These are phyloP conservation scores for Colletotrichum trifolii DNA, from an alignment of 2,329 filamentous ascomycete genomes.

Conservation along the genomic window DNA sequence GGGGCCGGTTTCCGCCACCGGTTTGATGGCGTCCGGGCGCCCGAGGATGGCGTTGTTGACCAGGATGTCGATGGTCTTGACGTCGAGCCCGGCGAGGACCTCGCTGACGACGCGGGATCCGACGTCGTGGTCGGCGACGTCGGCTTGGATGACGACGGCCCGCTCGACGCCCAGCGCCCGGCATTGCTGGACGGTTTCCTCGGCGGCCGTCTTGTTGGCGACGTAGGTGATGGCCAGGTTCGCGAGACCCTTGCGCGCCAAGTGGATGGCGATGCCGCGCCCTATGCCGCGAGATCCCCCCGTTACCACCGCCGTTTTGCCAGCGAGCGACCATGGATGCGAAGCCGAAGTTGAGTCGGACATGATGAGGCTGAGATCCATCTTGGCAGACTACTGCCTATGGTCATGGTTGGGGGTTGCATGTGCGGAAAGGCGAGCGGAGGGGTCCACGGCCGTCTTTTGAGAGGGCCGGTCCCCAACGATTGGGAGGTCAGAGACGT, in stretches of 20 bases:
- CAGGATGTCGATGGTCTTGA: slow-evolving; percentile 18
- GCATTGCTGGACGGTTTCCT: slow-evolving; percentile 3
- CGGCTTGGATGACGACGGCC: background rate
- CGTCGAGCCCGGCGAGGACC: background rate
- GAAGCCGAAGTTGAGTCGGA: background rate
- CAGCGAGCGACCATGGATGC: slow-evolving; percentile 10
- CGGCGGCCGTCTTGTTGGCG: slow-evolving; percentile 10
- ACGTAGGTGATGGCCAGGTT: slow-evolving; percentile 25
- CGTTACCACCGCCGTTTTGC: slow-evolving; percentile 21
- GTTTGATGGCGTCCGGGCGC: background rate
- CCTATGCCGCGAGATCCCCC: slow-evolving; percentile 19
- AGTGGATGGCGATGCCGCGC: slow-evolving; percentile 11
- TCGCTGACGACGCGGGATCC: slow-evolving; percentile 11
- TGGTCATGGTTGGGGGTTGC: background rate
- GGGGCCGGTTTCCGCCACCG: slow-evolving; percentile 3
- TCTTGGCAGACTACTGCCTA: background rate
- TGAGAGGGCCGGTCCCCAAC: background rate
- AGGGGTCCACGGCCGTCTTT: background rate
- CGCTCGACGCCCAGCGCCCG: slow-evolving; percentile 4
- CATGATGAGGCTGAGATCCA: slow-evolving; percentile 19
- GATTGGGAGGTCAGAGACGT: slow-evolving; percentile 1
- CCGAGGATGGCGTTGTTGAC: slow-evolving; percentile 23
- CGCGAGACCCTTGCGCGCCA: slow-evolving; percentile 12
- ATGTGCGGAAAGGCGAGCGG: background rate
- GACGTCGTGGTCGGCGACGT: slow-evolving; percentile 11